Evolutionary conservation across 2,329 filamentous ascomycete genomes (phyloP).

Genomic region (Aphanoascus verrucosus): DNA sequence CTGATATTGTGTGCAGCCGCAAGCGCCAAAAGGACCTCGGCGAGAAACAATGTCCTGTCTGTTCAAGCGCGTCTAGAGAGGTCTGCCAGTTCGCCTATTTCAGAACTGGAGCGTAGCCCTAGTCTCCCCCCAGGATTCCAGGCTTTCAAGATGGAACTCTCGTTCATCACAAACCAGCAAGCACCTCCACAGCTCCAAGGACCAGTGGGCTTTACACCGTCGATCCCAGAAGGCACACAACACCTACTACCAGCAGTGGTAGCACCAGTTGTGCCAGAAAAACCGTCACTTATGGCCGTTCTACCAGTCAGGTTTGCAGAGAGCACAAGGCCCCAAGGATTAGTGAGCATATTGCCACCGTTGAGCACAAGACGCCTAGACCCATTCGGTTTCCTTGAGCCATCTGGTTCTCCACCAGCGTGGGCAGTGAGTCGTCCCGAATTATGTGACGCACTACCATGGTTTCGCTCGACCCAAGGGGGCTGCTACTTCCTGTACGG

Average conservation of each 20-base stretch:
- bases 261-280: too few species aligned
- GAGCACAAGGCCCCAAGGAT: background rate
- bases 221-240: too few species aligned
- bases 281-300: background rate
- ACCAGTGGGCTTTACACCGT: too few species aligned
- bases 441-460: conserved; percentile 53
- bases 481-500: conserved; percentile 45
- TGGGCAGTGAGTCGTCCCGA: conserved; percentile 51
- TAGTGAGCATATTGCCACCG: background rate
- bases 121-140: too few species aligned
- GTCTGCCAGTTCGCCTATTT: background rate
- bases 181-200: too few species aligned
- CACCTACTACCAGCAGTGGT: too few species aligned
- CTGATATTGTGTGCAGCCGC: background rate
- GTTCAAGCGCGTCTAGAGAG: background rate
- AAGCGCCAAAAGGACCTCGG: background rate
- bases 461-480: conserved; percentile 52
- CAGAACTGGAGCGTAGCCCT: too few species aligned
- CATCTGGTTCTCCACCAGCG: too few species aligned
- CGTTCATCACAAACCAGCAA: too few species aligned
- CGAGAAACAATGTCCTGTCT: background rate
- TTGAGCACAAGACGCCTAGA: background rate
- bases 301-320: background rate
- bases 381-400: conserved; percentile 27
- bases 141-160: too few species aligned